A percentile compares a stretch with the other conserved stretches of the same genome.
phyloP scores from a whole-genome alignment of 2,329 filamentous ascomycete genomes.

The Elsinoe batatas region DNA sequence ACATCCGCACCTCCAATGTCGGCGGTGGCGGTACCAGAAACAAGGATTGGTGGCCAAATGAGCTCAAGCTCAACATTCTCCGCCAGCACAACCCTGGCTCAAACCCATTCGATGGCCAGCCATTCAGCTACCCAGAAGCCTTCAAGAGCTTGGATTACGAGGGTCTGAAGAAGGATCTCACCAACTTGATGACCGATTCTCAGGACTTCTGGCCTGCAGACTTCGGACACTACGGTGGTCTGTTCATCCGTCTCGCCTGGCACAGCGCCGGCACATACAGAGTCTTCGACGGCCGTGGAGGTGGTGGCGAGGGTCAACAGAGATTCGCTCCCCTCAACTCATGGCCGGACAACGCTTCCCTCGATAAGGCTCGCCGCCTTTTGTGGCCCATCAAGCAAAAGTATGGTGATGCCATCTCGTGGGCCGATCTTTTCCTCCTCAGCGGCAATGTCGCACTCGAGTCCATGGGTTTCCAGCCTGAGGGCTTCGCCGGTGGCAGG shows the following conservation, averaged over 20 bases:
- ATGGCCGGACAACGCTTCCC: slow-evolving; percentile 69
- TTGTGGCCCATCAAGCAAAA: slow-evolving; percentile 78
- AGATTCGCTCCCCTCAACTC: slow-evolving; percentile 72
- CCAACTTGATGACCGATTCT: slow-evolving; percentile 64
- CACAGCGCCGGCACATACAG: slow-evolving; percentile 72
- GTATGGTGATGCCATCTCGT: slow-evolving; percentile 74
- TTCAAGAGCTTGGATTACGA: slow-evolving; percentile 64
- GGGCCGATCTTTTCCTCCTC: slow-evolving; percentile 63
- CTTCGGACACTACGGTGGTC: slow-evolving; percentile 69
- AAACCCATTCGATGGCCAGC: slow-evolving; percentile 49
- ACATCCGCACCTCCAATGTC: slow-evolving; percentile 19
- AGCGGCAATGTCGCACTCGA: slow-evolving; percentile 69
- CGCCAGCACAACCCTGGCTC: slow-evolving; percentile 57
- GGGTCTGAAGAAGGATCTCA: slow-evolving; percentile 63
- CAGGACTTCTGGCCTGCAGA: slow-evolving; percentile 77
- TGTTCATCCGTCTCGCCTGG: slow-evolving; percentile 75
- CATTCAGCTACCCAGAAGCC: slow-evolving; percentile 61
- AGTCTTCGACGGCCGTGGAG: slow-evolving; percentile 63
- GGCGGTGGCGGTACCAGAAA: slow-evolving; percentile 51
- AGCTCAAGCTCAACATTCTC: slow-evolving; percentile 59
- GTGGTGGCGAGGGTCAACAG: slow-evolving; percentile 64
- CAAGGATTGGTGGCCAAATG: slow-evolving; percentile 64
- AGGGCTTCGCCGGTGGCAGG: slow-evolving; percentile 65
- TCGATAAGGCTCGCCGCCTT: slow-evolving; percentile 72
- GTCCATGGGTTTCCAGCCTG: slow-evolving; percentile 63